These are phyloP conservation scores for Penicillium sp. DNA, from an alignment of 2,329 filamentous ascomycete species.

Conservation along the genomic window DNA sequence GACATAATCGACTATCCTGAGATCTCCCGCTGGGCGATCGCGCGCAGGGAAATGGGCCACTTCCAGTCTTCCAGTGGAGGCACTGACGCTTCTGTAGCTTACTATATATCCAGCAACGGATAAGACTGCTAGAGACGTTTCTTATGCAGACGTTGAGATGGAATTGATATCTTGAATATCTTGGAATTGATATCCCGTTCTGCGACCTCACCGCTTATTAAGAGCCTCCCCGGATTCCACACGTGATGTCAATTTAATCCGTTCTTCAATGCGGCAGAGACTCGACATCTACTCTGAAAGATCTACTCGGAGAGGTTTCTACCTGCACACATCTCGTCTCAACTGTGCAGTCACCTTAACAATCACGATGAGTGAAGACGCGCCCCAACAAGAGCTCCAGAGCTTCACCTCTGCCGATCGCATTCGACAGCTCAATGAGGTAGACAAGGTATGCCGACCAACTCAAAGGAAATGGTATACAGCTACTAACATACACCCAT, in stretches of 20 bases:
- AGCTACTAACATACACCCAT: neutral
- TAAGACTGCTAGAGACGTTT: neutral
- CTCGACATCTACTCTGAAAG: neutral
- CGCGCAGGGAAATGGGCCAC: neutral
- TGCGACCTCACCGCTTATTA: slow-evolving; percentile 15
- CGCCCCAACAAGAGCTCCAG: slow-evolving; percentile 25
- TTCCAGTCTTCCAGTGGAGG: neutral
- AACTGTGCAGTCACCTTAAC: neutral
- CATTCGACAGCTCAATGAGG: slow-evolving; percentile 76
- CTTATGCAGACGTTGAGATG: neutral
- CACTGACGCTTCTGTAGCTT: neutral
- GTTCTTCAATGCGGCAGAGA: neutral
- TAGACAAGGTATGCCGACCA: slow-evolving; percentile 62
- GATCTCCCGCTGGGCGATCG: neutral
- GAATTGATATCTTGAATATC: slow-evolving; percentile 8
- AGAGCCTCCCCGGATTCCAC: slow-evolving; percentile 12
- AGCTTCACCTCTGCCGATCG: slow-evolving; percentile 73
- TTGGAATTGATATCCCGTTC: slow-evolving; percentile 27
- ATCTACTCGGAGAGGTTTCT: neutral
- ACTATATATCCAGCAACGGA: neutral
- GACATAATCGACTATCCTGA: slow-evolving; percentile 37
- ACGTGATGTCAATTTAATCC: slow-evolving; percentile 11
- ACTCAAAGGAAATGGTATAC: neutral
- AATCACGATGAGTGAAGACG: slow-evolving; percentile 24
- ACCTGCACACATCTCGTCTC: neutral